These are phyloP conservation scores for Podila minutissima DNA, from an alignment of 192 early-diverging fungal species.

Conservation along the genomic window DNA sequence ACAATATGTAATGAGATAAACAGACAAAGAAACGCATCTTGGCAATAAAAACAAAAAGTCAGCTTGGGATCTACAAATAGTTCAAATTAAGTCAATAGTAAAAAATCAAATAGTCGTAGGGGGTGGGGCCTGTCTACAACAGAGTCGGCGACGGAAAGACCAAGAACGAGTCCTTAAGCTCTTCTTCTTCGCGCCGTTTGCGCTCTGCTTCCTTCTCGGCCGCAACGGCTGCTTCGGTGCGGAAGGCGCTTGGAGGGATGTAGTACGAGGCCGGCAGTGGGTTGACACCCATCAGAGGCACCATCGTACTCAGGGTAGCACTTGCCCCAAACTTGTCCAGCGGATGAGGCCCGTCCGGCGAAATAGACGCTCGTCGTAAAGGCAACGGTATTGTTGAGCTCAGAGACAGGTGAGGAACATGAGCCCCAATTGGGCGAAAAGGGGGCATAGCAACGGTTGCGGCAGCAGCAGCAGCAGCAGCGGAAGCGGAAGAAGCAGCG, in stretches of 20 bases:
- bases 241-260: constrained; percentile 42
- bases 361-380: neutral
- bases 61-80: neutral
- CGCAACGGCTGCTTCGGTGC: constrained; percentile 29
- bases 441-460: neutral
- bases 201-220: constrained; percentile 23
- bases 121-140: neutral
- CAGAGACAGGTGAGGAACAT: neutral
- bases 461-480: neutral
- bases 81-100: neutral
- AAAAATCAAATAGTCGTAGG: neutral
- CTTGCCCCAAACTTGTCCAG: neutral
- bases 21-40: neutral
- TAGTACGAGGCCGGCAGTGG: constrained; percentile 33
- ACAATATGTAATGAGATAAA: too few species aligned
- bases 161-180: constrained; percentile 22
- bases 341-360: neutral
- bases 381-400: neutral
- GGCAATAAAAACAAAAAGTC: neutral
- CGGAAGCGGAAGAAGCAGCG: neutral
- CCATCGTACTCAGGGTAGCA: neutral
- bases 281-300: constrained; percentile 8
- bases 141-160: constrained; percentile 27
- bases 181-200: constrained; percentile 19
- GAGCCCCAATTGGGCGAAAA: neutral